These are phyloP conservation scores for Alternaria postmessia DNA, from an alignment of 2,329 filamentous ascomycete genomes.

Conservation along the genomic window DNA sequence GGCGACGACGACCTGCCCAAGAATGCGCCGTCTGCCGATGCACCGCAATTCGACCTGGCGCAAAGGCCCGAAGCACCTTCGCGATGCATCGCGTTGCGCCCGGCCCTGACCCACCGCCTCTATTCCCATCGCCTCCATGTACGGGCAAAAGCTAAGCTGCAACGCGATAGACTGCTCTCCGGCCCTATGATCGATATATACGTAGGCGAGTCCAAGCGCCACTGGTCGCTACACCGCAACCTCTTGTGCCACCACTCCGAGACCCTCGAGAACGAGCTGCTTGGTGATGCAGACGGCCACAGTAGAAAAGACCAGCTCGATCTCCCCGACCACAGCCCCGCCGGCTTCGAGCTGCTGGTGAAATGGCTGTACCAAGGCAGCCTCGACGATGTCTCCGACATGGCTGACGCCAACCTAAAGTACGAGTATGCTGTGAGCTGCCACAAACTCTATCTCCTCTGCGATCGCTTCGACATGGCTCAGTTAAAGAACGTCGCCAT, in stretches of 20 bases:
- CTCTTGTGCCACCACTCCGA: conserved; percentile 63
- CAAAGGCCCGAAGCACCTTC: conserved; percentile 18
- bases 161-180: conserved; percentile 61
- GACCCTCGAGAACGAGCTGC: conserved; percentile 52
- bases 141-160: conserved; percentile 55
- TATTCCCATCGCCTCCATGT: conserved; percentile 50
- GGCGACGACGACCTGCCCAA: conserved; percentile 17
- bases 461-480: conserved; percentile 60
- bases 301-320: conserved; percentile 54
- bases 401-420: conserved; percentile 57
- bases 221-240: conserved; percentile 63
- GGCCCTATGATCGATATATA: conserved; percentile 62
- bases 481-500: conserved; percentile 63
- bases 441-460: conserved; percentile 62
- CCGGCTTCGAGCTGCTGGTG: conserved; percentile 62
- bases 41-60: conserved; percentile 20
- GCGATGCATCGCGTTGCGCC: conserved; percentile 40
- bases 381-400: conserved; percentile 58
- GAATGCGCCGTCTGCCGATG: conserved; percentile 26
- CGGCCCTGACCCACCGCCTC: conserved; percentile 46
- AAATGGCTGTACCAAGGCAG: conserved; percentile 66
- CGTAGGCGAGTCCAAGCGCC: conserved; percentile 57
- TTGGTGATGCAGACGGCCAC: conserved; percentile 45
- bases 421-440: conserved; percentile 64
- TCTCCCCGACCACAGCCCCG: conserved; percentile 59